Evolutionary conservation across 2,329 filamentous ascomycete species (phyloP), one percentile per base, ranked within the genome.

Genomic region (Venturia nashicola): DNA sequence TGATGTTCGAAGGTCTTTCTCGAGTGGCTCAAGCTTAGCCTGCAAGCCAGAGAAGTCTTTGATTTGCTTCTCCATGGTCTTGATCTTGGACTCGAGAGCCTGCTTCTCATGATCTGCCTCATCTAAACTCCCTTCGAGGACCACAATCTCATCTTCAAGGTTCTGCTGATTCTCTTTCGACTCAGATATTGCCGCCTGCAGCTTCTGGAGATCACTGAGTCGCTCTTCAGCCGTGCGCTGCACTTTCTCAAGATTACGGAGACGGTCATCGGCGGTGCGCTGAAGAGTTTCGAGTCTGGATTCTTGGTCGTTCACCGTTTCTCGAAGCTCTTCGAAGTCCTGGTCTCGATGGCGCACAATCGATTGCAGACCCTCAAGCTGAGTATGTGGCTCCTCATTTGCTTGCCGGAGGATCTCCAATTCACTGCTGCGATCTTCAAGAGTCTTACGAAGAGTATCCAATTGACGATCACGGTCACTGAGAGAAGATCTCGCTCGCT

Each of bases 11-110:
- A 76, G 64, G 20, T 75, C 72, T 14, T 69, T 69, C 66, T 75
- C 71, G 3, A 76, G 69, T 27, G 63, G 64, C 27, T 78, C 75
- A 3, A 80, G 76, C 59, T 81, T 80, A 63, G 81, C 76, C 69
- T 87, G 82, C 3, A 86, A 73, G 61, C 83, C 76, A 27, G 67
- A 65, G 5, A 67, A 67, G 20, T 62, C 68, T 42, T 66, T 64
- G 27, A 68, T 63, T 46, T 70, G 66, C 32, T 66, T 66, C 64
- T 75, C 72, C 6, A 76, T 70, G 7, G 72, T 65, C 11, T 77
- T 75, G 5, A 83, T 79, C 65, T 83, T 82, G 62, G 83, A 78
- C 69, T 89, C 83, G 1, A 88, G 75, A 51, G 84, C 77, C 8
- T 80, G 78, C 69, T 85, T 87, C 66, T 78, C 77, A 18, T 74